Conservation (phyloP, 148 eudicot genomes). For the Silene conica region DNA sequence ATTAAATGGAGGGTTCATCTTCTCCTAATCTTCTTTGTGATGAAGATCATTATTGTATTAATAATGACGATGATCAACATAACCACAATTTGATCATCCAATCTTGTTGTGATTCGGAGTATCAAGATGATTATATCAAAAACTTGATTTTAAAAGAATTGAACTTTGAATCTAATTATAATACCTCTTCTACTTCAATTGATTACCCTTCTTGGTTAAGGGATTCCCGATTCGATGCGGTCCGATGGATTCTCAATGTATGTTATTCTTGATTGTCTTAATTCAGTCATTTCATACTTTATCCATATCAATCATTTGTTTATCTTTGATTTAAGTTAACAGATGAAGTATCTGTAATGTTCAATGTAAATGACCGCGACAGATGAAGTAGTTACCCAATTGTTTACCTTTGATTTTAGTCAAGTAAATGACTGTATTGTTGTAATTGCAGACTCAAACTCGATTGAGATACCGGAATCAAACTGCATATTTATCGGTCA, state of each 20-base stretch:
- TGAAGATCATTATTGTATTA: slow-evolving; percentile 39
- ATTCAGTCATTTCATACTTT: not conserved
- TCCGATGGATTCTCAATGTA: slow-evolving; percentile 48
- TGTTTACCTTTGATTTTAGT: not conserved
- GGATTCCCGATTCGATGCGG: slow-evolving; percentile 36
- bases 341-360: no score
- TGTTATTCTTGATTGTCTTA: slow-evolving; percentile 3
- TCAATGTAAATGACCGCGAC: no score
- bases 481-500: slow-evolving; percentile 47
- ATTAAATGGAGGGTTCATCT: slow-evolving; percentile 23
- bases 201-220: slow-evolving; percentile 29
- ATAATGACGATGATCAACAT: slow-evolving; percentile 10
- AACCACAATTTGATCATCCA: not conserved
- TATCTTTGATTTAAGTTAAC: not conserved
- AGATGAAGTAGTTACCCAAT: no score
- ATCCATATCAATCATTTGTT: not conserved
- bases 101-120: slow-evolving; percentile 8
- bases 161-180: slow-evolving; percentile 11
- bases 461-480: slow-evolving; percentile 32
- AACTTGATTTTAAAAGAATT: slow-evolving; percentile 34
- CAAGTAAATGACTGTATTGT: no score
- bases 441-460: slow-evolving; percentile 33
- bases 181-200: not conserved
- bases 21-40: slow-evolving; percentile 28
- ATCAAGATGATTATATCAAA: slow-evolving; percentile 39